Evolutionary conservation across 73 alveolate species (phyloP).

Genomic region (Effrenium voratum): DNA sequence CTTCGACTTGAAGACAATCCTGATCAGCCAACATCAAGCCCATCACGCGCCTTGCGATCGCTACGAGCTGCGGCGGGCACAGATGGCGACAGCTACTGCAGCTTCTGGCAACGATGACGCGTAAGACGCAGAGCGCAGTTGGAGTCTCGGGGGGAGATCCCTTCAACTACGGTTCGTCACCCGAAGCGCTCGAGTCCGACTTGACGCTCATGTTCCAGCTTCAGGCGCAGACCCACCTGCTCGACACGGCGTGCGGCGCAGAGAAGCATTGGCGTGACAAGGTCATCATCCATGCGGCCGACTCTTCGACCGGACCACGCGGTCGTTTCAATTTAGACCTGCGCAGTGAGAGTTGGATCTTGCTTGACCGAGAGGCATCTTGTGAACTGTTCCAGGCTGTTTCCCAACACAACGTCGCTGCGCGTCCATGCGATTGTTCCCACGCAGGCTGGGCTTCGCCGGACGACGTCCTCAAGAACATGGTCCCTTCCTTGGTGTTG

Average conservation of each 20-base stretch:
- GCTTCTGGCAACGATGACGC: background rate
- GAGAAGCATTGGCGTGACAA: background rate
- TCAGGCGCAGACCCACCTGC: background rate
- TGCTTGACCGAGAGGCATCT: background rate
- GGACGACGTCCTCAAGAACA: too few species aligned
- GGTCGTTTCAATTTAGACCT: background rate
- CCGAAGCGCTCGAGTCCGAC: background rate
- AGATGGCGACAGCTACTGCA: background rate
- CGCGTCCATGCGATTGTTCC: too few species aligned
- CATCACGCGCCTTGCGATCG: background rate
- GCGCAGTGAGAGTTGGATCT: background rate
- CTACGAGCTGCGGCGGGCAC: background rate
- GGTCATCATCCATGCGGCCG: background rate
- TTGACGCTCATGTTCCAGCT: background rate
- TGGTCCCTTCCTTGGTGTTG: slow-evolving; percentile 1
- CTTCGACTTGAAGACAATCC: background rate
- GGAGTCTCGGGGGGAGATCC: background rate
- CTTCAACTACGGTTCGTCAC: background rate
- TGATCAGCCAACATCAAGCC: background rate
- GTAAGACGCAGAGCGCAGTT: background rate
- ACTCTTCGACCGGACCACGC: background rate
- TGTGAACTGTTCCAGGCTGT: too few species aligned
- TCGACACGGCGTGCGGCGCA: background rate
- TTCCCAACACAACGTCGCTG: too few species aligned
- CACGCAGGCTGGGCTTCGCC: too few species aligned